phyloP scores from a whole-genome alignment of 192 early-diverging fungal species.

The Coemansia sp. region DNA sequence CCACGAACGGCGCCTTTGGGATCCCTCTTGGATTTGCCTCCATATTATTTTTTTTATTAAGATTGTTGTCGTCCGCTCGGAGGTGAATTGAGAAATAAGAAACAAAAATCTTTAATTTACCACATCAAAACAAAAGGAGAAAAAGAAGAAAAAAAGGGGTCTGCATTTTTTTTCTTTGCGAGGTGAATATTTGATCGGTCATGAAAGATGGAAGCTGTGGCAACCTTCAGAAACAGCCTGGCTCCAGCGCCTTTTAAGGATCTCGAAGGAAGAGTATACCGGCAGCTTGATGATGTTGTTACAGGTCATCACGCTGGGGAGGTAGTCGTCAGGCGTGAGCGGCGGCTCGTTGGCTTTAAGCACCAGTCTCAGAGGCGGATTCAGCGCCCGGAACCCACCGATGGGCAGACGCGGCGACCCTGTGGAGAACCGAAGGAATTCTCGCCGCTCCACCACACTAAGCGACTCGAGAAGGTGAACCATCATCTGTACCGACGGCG shows the following conservation, averaged over 20 bases:
- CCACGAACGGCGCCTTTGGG: slow-evolving; percentile 92
- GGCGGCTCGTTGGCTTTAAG: slow-evolving; percentile 71
- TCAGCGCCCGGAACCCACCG: slow-evolving; percentile 81
- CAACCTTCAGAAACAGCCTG: slow-evolving; percentile 83
- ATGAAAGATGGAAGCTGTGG: slow-evolving; percentile 71
- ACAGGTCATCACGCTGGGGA: slow-evolving; percentile 97
- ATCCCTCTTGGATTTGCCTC: slow-evolving; percentile 93
- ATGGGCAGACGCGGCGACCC: slow-evolving; percentile 87
- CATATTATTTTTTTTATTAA: slow-evolving; percentile 7
- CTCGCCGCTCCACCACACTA: slow-evolving; percentile 60
- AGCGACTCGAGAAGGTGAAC: slow-evolving; percentile 69
- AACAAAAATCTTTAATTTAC: background rate
- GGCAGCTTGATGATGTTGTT: slow-evolving; percentile 94
- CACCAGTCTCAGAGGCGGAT: slow-evolving; percentile 84
- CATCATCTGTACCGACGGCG: slow-evolving; percentile 65
- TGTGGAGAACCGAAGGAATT: slow-evolving; percentile 84
- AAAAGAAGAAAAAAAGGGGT: background rate
- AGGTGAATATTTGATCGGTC: slow-evolving; percentile 1
- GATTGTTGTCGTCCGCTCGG: background rate
- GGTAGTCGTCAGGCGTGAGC: slow-evolving; percentile 67
- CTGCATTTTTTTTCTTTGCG: too few species aligned
- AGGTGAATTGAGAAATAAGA: background rate
- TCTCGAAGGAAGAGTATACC: slow-evolving; percentile 66
- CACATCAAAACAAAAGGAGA: too few species aligned
- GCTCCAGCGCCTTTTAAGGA: slow-evolving; percentile 64